Conservation (phyloP, 2,329 filamentous ascomycete genomes). For the Talaromyces atroroseus region DNA sequence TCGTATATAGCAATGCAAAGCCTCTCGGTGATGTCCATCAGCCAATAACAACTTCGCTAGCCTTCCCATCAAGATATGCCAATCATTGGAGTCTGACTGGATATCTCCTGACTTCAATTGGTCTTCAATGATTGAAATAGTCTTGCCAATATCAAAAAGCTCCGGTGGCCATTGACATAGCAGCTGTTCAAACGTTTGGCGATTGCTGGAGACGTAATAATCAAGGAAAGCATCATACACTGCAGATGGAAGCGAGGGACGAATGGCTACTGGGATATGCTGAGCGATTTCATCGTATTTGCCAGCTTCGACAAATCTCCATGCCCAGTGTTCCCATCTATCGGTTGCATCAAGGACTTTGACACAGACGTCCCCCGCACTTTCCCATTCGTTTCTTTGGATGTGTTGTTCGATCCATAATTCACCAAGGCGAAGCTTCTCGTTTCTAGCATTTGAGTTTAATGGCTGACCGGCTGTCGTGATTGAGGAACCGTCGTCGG, state of each 20-base stretch:
- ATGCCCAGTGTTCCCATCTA: constrained; percentile 94
- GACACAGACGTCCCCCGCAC: constrained; percentile 73
- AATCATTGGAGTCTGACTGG: constrained; percentile 73
- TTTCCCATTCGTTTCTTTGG: constrained; percentile 65
- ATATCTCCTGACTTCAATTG: constrained; percentile 73
- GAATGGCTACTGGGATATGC: constrained; percentile 73
- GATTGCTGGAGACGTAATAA: constrained; percentile 78
- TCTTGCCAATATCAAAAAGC: constrained; percentile 70
- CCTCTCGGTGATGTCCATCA: constrained; percentile 73
- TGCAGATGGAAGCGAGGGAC: constrained; percentile 69
- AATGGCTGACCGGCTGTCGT: constrained; percentile 55
- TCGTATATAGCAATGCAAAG: constrained; percentile 80
- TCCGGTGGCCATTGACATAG: constrained; percentile 80
- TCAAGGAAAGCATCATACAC: constrained; percentile 86
- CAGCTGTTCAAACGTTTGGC: constrained; percentile 68
- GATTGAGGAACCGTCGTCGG: constrained; percentile 62
- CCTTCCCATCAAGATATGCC: constrained; percentile 81
- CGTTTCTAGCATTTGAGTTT: constrained; percentile 68
- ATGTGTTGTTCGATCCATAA: constrained; percentile 88
- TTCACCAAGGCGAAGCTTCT: constrained; percentile 87
- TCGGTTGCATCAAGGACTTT: constrained; percentile 74
- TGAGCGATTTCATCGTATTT: constrained; percentile 86
- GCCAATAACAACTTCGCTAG: constrained; percentile 80
- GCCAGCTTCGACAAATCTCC: constrained; percentile 78
- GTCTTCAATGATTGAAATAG: constrained; percentile 74